Evolutionary conservation across 2,329 filamentous ascomycete genomes (phyloP).

Genomic region (Fusarium luffae): DNA sequence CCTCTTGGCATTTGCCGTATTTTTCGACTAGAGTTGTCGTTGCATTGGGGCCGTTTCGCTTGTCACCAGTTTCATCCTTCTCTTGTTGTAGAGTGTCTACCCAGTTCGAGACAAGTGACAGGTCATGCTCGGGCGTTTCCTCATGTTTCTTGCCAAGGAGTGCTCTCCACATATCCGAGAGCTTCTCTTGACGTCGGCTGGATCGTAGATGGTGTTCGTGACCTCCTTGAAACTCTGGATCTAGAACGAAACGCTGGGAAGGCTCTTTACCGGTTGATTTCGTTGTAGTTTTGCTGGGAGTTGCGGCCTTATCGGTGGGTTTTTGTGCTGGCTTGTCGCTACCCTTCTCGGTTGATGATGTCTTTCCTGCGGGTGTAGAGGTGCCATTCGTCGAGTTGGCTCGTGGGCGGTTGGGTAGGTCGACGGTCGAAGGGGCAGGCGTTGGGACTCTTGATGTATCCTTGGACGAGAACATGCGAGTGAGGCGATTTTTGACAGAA

Average conservation of each 20-base stretch:
- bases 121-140: conserved; percentile 77
- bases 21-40: conserved; percentile 86
- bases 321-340: conserved; percentile 37
- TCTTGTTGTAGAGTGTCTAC: conserved; percentile 92
- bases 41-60: conserved; percentile 78
- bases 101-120: conserved; percentile 95
- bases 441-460: conserved; percentile 54
- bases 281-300: conserved; percentile 46
- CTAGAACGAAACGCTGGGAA: conserved; percentile 63
- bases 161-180: conserved; percentile 89
- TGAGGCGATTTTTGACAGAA: conserved; percentile 72
- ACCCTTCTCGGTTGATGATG: conserved; percentile 56
- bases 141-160: conserved; percentile 88
- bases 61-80: conserved; percentile 85
- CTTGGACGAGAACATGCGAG: conserved; percentile 73
- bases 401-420: conserved; percentile 50
- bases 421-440: conserved; percentile 52
- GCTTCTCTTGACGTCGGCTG: conserved; percentile 91
- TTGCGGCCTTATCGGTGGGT: conserved; percentile 44
- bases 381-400: conserved; percentile 50
- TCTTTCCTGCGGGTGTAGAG: conserved; percentile 57
- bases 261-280: conserved; percentile 50
- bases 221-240: conserved; percentile 68
- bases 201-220: conserved; percentile 92
- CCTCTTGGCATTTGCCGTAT: conserved; percentile 98